Conservation (phyloP, 768 basidiomycete genomes). For the Tephrocybe sp. region DNA sequence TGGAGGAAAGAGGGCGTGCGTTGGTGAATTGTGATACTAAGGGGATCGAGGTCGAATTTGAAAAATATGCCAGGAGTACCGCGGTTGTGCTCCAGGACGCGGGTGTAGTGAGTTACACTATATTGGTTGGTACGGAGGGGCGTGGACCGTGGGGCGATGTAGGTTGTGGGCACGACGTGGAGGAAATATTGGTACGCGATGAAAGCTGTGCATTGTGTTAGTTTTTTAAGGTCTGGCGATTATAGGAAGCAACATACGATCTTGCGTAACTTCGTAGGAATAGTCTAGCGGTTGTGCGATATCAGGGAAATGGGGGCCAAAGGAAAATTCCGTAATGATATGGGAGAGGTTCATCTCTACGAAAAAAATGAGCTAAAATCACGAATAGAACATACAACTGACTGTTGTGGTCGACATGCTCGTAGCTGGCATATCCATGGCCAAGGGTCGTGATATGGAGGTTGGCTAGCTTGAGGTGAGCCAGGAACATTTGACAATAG, state of each 20-base stretch:
- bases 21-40: constrained; percentile 83
- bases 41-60: constrained; percentile 95
- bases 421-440: constrained; percentile 86
- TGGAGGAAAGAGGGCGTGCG: constrained; percentile 82
- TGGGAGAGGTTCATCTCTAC: constrained; percentile 96
- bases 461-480: constrained; percentile 54
- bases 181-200: constrained; percentile 94
- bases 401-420: constrained; percentile 89
- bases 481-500: background rate
- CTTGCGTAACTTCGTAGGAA: constrained; percentile 72
- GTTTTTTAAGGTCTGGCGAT: background rate
- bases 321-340: constrained; percentile 95
- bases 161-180: constrained; percentile 94
- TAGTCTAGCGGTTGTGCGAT: constrained; percentile 94
- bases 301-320: constrained; percentile 94
- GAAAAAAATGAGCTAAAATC: background rate
- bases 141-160: constrained; percentile 68
- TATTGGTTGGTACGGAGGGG: constrained; percentile 84
- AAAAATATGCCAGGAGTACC: constrained; percentile 96
- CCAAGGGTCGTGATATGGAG: constrained; percentile 93
- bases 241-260: constrained; percentile 50
- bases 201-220: constrained; percentile 54
- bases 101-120: constrained; percentile 91
- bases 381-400: constrained; percentile 27
- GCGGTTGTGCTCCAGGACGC: constrained; percentile 67